Evolutionary conservation across 768 basidiomycete species (phyloP), one percentile per base, ranked within the genome.

Genomic region (Rhizopogon vulgaris): DNA sequence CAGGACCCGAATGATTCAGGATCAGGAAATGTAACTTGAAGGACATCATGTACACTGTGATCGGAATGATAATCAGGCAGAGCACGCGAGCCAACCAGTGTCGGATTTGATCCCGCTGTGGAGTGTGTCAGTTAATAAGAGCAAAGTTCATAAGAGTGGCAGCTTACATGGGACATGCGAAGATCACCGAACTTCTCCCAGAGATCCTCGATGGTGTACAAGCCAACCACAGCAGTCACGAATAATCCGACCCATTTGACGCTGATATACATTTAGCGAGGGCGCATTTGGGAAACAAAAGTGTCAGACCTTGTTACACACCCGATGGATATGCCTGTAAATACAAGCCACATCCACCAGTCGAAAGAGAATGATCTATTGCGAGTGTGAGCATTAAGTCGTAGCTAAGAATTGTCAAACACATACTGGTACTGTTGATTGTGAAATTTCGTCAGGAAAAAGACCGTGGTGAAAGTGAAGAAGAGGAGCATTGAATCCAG

Each of bases 131-230:
- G 48, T 22, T 34, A 14, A 34, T 34, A 14, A 34, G n/a, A 28
- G 4, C 47, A 14, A 22, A 37, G 17, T 41, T 15, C 22, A 25
- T 15, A 14, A 32, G 14, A 7, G 11, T 9, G 18, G 17, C 48
- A 27, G 76, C 91, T 57, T 69, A 96, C 94, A 53, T 80, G 74
- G 27, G 91, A 77, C 89, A 99, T 94, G 61, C 82, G 85, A 18
- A 96, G 75, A 68, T 99, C 94, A 7, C 95, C 95, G 66, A 97
- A 94, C 69, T 97, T 98, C 40, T 94, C 87, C 95, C 95, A 99
- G 7, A 99, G 80, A 62, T 99, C 96, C 68, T 98, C 94, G 52
- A 97, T 82, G 0, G 96, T 98, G 70, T 99, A 98, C 2, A 96
- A 69, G 24, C 96, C 96, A 37, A 98, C 93, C 47, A 98, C 74